phyloP scores from a whole-genome alignment of 805 yeast species.

The Saturnispora halmiae region DNA sequence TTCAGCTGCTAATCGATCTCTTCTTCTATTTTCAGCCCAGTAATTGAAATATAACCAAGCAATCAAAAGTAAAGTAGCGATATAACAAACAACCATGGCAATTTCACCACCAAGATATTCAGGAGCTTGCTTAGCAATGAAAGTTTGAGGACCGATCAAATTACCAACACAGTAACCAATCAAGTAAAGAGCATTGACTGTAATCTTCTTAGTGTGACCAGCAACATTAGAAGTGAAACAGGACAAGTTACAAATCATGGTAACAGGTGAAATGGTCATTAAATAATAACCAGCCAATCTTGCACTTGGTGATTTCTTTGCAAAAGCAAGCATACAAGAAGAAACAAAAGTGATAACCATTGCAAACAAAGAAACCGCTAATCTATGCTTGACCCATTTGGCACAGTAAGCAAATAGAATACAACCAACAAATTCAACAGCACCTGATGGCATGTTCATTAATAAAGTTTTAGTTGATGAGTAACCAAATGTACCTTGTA shows the following conservation, averaged over 20 bases:
- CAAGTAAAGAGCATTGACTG: conserved; percentile 37
- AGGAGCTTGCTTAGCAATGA: conserved; percentile 47
- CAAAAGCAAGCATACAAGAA: conserved; percentile 28
- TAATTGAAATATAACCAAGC: conserved; percentile 17
- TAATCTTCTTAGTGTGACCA: conserved; percentile 49
- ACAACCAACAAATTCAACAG: conserved; percentile 24
- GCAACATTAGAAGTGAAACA: conserved; percentile 40
- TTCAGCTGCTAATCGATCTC: conserved; percentile 6
- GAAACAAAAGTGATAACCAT: conserved; percentile 22
- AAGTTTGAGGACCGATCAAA: conserved; percentile 63
- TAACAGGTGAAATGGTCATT: conserved; percentile 20
- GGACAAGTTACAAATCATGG: conserved; percentile 21
- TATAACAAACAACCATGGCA: conserved; percentile 40
- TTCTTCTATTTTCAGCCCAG: conserved; percentile 12
- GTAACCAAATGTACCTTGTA: conserved; percentile 27
- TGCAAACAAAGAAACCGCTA: conserved; percentile 19
- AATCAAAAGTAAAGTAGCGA: conserved; percentile 13
- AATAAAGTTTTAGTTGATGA: conserved; percentile 19
- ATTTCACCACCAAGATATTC: conserved; percentile 46
- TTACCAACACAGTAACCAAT: conserved; percentile 56
- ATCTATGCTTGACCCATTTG: conserved; percentile 13
- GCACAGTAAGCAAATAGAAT: conserved; percentile 11
- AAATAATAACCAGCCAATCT: conserved; percentile 22
- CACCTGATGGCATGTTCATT: conserved; percentile 25
- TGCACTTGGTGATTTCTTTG: conserved; percentile 18